Conservation (phyloP, 441 rosid genomes). For the Populus hybrid region DNA sequence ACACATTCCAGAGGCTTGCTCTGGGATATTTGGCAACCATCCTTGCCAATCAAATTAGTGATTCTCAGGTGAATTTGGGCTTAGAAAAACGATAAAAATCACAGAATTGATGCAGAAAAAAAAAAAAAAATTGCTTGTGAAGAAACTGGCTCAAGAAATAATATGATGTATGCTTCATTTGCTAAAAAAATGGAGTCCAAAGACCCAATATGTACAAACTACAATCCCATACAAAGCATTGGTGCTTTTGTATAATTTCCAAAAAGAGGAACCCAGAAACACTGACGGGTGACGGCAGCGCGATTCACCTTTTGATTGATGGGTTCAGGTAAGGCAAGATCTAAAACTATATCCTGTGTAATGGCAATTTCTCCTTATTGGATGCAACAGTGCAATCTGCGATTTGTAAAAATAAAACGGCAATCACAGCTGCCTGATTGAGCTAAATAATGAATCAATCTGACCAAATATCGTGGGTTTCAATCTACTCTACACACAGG, state of each 20-base stretch:
- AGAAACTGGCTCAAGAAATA: neutral
- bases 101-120: no score
- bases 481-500: constrained; percentile 15
- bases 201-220: neutral
- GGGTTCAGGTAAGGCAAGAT: constrained; percentile 12
- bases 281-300: constrained; percentile 1
- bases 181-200: neutral
- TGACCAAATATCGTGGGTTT: constrained; percentile 21
- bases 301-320: constrained; percentile 21
- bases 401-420: constrained; percentile 44
- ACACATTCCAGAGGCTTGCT: no score
- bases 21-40: no score
- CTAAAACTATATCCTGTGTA: no score
- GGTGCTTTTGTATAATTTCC: neutral
- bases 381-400: constrained; percentile 53
- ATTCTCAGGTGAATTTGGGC: no score
- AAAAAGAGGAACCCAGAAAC: constrained; percentile 9
- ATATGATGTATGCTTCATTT: neutral
- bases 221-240: neutral
- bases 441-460: constrained; percentile 45
- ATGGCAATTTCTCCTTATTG: constrained; percentile 25
- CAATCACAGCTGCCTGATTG: constrained; percentile 51
- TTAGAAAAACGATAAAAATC: no score
- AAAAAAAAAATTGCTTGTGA: no score
- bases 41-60: no score